Evolutionary conservation across 2,329 filamentous ascomycete genomes (phyloP).

Genomic region (Thelonectria blattea): DNA sequence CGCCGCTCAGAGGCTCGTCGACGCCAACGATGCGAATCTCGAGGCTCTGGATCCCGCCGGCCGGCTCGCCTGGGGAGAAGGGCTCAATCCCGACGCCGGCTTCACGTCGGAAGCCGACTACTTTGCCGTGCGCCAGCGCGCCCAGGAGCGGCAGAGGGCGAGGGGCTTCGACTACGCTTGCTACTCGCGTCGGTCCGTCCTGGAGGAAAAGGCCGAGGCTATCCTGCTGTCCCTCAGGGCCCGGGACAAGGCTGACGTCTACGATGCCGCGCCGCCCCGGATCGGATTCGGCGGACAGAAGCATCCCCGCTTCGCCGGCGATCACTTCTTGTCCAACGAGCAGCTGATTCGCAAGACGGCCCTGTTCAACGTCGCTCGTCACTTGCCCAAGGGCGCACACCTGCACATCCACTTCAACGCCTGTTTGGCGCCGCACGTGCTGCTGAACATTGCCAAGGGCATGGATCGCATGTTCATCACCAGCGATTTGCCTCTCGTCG

Average conservation of each 20-base stretch:
- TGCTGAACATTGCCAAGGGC: conserved; percentile 61
- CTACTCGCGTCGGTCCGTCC: conserved; percentile 38
- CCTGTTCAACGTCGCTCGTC: conserved; percentile 61
- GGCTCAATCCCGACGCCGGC: conserved; percentile 3
- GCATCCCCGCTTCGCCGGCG: conserved; percentile 54
- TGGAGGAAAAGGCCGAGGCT: conserved; percentile 47
- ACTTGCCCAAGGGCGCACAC: conserved; percentile 74
- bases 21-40: conserved; percentile 38
- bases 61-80: background rate
- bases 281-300: conserved; percentile 50
- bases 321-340: conserved; percentile 65
- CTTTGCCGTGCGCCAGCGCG: conserved; percentile 36
- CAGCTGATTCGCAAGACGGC: conserved; percentile 60
- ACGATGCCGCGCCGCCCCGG: conserved; percentile 40
- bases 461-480: conserved; percentile 74
- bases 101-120: conserved; percentile 39
- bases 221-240: conserved; percentile 48
- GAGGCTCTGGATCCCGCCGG: conserved; percentile 10
- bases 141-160: conserved; percentile 43
- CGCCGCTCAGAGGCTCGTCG: conserved; percentile 34
- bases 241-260: conserved; percentile 47
- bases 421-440: conserved; percentile 66
- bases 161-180: conserved; percentile 51
- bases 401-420: conserved; percentile 81
- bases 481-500: conserved; percentile 57